Evolutionary conservation across 2,329 filamentous ascomycete genomes (phyloP).

Genomic region (Emmonsiellopsis sp.): DNA sequence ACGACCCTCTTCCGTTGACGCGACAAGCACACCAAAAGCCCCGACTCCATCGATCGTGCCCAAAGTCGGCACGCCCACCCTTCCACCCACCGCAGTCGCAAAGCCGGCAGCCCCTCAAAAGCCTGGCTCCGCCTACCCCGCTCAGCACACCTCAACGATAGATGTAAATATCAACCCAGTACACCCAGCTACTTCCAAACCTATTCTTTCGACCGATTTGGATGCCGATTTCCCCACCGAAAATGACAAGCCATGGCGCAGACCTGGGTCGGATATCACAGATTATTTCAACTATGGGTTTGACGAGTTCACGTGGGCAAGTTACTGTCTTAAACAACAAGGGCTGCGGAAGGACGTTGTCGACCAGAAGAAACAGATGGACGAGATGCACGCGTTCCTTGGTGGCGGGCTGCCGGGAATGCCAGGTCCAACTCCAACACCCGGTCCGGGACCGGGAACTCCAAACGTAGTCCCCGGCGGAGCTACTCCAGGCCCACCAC

Average conservation of each 20-base stretch:
- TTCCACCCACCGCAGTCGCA: constrained; percentile 22
- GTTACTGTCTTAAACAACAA: constrained; percentile 86
- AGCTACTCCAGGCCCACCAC: constrained; percentile 7
- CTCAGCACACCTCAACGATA: constrained; percentile 64
- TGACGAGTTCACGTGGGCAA: constrained; percentile 95
- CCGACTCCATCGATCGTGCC: constrained; percentile 22
- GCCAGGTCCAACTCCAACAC: constrained; percentile 14
- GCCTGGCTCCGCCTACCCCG: constrained; percentile 57
- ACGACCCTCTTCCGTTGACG: constrained; percentile 25
- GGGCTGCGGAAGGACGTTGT: constrained; percentile 65
- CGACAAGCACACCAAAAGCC: constrained; percentile 21
- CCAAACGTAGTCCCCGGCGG: constrained; percentile 1
- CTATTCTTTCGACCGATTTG: constrained; percentile 70
- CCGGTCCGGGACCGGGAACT: constrained; percentile 12
- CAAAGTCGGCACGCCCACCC: constrained; percentile 22
- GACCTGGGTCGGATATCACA: constrained; percentile 85
- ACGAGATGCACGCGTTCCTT: constrained; percentile 53
- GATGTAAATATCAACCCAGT: constrained; percentile 76
- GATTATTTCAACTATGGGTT: constrained; percentile 99
- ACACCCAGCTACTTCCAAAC: constrained; percentile 65
- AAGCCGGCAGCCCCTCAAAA: constrained; percentile 35
- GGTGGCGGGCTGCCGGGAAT: constrained; percentile 31
- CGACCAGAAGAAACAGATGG: constrained; percentile 64
- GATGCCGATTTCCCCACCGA: constrained; percentile 63
- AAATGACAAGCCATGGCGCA: constrained; percentile 83